These are phyloP conservation scores for Leptographium radiaticola DNA, from an alignment of 2,329 filamentous ascomycete genomes.

Conservation along the genomic window DNA sequence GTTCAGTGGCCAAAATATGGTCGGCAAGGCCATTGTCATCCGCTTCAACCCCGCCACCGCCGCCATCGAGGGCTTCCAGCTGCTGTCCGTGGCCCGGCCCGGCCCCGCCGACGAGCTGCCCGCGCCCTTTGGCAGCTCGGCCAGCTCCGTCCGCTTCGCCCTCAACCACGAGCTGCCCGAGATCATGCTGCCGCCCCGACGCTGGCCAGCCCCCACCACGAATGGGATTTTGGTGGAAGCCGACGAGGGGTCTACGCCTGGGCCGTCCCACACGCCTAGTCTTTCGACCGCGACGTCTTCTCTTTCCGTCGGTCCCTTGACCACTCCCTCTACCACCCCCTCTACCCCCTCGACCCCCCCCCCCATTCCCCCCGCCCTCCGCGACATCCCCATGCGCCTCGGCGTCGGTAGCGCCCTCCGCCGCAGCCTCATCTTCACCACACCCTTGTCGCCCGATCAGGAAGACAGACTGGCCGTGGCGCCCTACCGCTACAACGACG, in stretches of 20 bases:
- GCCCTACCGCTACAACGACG: constrained; percentile 31
- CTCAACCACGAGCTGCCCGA: constrained; percentile 54
- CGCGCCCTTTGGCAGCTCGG: constrained; percentile 31
- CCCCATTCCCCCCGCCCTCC: constrained; percentile 23
- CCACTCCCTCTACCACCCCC: too few species aligned
- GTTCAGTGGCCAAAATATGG: constrained; percentile 65
- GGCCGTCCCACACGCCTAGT: too few species aligned
- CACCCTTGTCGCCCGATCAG: constrained; percentile 27
- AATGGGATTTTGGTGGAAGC: too few species aligned
- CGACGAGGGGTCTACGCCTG: too few species aligned
- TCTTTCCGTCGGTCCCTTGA: background rate
- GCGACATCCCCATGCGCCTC: constrained; percentile 37
- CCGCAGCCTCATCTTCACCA: constrained; percentile 56
- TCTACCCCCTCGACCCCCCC: too few species aligned
- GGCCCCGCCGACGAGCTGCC: constrained; percentile 23
- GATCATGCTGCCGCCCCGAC: constrained; percentile 54
- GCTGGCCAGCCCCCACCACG: too few species aligned
- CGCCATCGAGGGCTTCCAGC: constrained; percentile 67
- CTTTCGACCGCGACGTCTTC: background rate
- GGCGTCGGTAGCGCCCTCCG: constrained; percentile 29
- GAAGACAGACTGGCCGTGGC: constrained; percentile 17
- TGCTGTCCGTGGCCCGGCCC: constrained; percentile 29
- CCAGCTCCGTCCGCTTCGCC: constrained; percentile 49
- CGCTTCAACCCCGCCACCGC: constrained; percentile 61
- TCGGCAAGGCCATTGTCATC: constrained; percentile 62